Conservation (phyloP, 2,329 filamentous ascomycete species). For the Fusarium xylarioides region DNA sequence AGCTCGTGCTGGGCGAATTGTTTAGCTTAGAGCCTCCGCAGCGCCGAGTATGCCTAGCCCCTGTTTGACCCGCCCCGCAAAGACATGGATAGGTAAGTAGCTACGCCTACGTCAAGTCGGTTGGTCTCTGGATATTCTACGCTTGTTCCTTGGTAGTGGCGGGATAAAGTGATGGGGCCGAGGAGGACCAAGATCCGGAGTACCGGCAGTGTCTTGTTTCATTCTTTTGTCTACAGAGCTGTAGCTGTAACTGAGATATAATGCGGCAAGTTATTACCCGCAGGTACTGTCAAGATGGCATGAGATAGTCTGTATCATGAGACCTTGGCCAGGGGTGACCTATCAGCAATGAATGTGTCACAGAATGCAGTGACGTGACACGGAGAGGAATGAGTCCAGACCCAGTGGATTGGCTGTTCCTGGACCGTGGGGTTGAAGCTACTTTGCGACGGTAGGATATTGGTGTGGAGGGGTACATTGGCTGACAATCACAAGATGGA, state of each 20-base stretch:
- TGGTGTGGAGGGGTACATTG: slow-evolving; percentile 32
- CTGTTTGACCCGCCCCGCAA: slow-evolving; percentile 15
- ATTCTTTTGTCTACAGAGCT: not conserved
- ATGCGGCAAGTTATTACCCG: not conserved
- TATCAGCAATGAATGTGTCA: slow-evolving; percentile 25
- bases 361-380: slow-evolving; percentile 25
- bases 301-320: slow-evolving; percentile 18
- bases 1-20: slow-evolving; percentile 21
- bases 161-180: slow-evolving; percentile 29
- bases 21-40: slow-evolving; percentile 27
- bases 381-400: not conserved
- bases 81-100: not conserved
- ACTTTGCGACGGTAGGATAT: not conserved
- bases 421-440: slow-evolving; percentile 12
- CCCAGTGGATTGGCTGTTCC: slow-evolving; percentile 8
- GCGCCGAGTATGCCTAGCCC: slow-evolving; percentile 28
- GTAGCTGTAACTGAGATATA: not conserved
- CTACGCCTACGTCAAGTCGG: not conserved
- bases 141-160: slow-evolving; percentile 30
- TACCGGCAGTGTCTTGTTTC: slow-evolving; percentile 9
- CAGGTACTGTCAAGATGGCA: not conserved
- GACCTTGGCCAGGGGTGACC: slow-evolving; percentile 1
- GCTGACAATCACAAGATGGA: slow-evolving; percentile 14
- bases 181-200: slow-evolving; percentile 13
- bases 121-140: slow-evolving; percentile 1